Base-by-base conservation (phyloP, 73 alveolate species). In the Stentor coeruleus region DNA sequence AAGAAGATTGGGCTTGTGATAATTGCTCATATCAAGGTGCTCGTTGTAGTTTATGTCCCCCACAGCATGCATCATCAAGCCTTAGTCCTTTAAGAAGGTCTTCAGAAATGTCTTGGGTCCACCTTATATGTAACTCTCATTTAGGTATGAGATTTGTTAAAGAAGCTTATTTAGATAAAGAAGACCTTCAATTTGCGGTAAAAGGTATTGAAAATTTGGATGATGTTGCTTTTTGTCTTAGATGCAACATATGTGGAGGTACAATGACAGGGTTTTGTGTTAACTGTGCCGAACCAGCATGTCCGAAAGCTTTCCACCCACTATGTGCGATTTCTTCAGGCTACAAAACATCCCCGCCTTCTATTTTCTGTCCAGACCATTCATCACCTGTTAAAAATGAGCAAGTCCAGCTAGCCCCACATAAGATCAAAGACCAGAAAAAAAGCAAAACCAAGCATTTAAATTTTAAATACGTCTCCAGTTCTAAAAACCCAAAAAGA, bases 181-280 rank as follows among this genome's bases (percentile, higher is more conserved):
- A 37, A 20, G 79, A 66, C 37, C 15, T 15, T 40, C 40, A 26
- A 28, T 66, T 66, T 33, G 49, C 79, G 11, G 41, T 33, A 20
- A 66, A 66, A 66, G 79, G 79, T 20, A 15, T 66, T 14, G 79
- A 66, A 66, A 31, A 66, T 33, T 28, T 66, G 20, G 79, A 66
- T 2, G 40, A 20, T 33, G n/a, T 40, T 66, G 79, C 79, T 0
- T 33, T 20, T 31, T 20, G n/a, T 0, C 33, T 66, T 14, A 66
- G 33, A 66, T 66, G 79, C 39, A 66, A 11, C 39, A 20, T 66
- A 28, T 66, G 79, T 2, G n/a, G n/a, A n/a, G 37, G 37, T 20
- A 26, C 11, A 1, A 20, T 31, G 0, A 11, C 49, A 26, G 79
- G 79, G 14, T 26, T 66, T 26, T 66, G 79, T 33, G 79, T 66